Conservation (phyloP, 2,329 filamentous ascomycete genomes). For the Alternaria tenuissima region DNA sequence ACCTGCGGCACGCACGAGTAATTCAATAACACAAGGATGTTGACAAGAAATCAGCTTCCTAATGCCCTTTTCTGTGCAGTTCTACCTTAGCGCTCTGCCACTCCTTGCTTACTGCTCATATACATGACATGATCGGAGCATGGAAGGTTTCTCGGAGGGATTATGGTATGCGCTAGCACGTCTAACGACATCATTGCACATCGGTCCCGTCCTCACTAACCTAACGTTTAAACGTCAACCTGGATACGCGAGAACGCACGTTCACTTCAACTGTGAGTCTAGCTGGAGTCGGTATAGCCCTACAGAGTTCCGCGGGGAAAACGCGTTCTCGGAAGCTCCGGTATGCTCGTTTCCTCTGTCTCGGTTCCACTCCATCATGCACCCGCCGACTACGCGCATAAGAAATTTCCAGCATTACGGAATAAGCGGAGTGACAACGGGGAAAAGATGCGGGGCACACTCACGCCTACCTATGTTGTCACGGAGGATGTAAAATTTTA, state of each 20-base stretch:
- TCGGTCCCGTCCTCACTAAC: not conserved
- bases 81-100: not conserved
- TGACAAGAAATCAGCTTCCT: not conserved
- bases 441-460: not conserved
- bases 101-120: not conserved
- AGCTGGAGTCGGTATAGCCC: not conserved
- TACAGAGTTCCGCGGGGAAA: not conserved
- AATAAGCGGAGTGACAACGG: not conserved
- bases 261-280: not conserved
- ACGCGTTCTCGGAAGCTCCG: not conserved
- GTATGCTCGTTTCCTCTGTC: not conserved
- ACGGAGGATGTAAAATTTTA: not conserved
- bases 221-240: not conserved
- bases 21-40: not conserved
- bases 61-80: not conserved
- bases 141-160: slow-evolving; percentile 2
- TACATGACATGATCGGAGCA: not conserved
- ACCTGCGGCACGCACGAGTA: not conserved
- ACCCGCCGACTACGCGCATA: not conserved
- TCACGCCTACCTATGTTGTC: slow-evolving; percentile 1
- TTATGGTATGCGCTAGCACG: not conserved
- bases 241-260: slow-evolving; percentile 2
- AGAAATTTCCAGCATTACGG: not conserved
- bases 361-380: not conserved
- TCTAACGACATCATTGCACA: slow-evolving; percentile 1